Conservation (phyloP, 2,329 filamentous ascomycete genomes). For the Phialophora chinensis region DNA sequence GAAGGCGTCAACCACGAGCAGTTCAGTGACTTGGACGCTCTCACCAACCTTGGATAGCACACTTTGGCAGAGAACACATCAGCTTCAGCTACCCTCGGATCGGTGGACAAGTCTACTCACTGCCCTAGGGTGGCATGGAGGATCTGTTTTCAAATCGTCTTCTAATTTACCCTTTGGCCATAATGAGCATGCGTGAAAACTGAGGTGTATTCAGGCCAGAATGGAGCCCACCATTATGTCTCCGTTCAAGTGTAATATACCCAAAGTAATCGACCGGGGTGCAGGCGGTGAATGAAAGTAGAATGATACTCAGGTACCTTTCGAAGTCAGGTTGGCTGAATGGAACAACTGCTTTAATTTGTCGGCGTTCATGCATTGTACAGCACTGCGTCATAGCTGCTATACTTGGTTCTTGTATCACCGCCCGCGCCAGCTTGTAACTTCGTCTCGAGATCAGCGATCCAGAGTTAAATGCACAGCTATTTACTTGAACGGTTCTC, state of each 20-base stretch:
- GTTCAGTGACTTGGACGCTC: background rate
- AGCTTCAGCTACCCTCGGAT: background rate
- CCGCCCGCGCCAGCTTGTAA: background rate
- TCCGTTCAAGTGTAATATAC: background rate
- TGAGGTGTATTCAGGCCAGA: background rate
- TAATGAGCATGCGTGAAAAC: background rate
- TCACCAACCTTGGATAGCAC: slow-evolving; percentile 80
- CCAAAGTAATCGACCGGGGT: background rate
- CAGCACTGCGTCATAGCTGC: slow-evolving; percentile 2
- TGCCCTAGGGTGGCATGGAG: slow-evolving; percentile 84
- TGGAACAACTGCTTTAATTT: background rate
- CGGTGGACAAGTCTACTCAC: slow-evolving; percentile 57
- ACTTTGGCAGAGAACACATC: slow-evolving; percentile 62
- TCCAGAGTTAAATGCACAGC: background rate
- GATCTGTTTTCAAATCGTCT: slow-evolving; percentile 73
- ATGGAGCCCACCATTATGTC: slow-evolving; percentile 5
- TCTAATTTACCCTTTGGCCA: slow-evolving; percentile 53
- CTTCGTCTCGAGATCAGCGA: background rate
- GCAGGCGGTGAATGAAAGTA: background rate
- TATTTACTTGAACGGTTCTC: background rate
- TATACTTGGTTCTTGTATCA: background rate
- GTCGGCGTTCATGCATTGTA: background rate
- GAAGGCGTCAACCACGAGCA: background rate
- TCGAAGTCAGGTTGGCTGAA: background rate
- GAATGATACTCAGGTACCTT: background rate